Conservation (phyloP, 768 basidiomycete genomes). For the Leccinum barrowsii region DNA sequence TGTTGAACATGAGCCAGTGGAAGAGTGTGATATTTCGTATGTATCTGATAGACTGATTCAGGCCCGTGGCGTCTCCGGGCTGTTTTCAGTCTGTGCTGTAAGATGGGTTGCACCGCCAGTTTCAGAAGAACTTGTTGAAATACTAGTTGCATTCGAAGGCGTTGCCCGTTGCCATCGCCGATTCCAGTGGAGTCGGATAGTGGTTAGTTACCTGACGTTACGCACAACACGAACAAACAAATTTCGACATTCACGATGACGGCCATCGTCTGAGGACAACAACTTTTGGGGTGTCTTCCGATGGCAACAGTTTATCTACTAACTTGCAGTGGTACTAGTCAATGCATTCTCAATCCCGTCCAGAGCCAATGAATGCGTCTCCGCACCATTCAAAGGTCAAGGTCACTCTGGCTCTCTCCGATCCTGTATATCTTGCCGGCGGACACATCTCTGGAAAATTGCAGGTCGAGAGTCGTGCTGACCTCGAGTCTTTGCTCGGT, state of each 20-base stretch:
- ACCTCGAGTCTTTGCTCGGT: conserved; percentile 59
- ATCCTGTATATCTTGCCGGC: conserved; percentile 65
- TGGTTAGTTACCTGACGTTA: too few relatives aligned
- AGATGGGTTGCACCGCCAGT: too few relatives aligned
- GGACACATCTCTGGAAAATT: conserved; percentile 66
- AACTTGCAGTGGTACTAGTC: too few relatives aligned
- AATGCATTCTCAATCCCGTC: conserved; percentile 35
- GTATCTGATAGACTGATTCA: too few relatives aligned
- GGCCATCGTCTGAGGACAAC: conserved; percentile 10
- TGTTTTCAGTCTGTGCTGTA: too few relatives aligned
- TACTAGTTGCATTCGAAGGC: too few relatives aligned
- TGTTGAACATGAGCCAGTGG: background rate
- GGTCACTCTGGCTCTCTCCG: conserved; percentile 56
- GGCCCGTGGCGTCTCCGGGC: too few relatives aligned
- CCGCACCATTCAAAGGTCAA: conserved; percentile 76
- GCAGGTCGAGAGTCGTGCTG: conserved; percentile 76
- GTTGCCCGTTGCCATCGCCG: too few relatives aligned
- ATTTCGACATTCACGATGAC: conserved; percentile 18
- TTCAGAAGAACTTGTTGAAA: too few relatives aligned
- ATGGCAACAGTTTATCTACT: conserved; percentile 9
- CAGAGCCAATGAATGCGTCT: conserved; percentile 79
- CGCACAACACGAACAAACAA: background rate
- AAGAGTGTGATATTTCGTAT: background rate
- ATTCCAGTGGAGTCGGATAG: too few relatives aligned
- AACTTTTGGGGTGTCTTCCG: background rate